A percentile compares a stretch with the other conserved stretches of the same genome.
These are phyloP conservation scores for Fusarium duplospermum DNA, from an alignment of 2,329 filamentous ascomycete genomes.

Conservation along the genomic window DNA sequence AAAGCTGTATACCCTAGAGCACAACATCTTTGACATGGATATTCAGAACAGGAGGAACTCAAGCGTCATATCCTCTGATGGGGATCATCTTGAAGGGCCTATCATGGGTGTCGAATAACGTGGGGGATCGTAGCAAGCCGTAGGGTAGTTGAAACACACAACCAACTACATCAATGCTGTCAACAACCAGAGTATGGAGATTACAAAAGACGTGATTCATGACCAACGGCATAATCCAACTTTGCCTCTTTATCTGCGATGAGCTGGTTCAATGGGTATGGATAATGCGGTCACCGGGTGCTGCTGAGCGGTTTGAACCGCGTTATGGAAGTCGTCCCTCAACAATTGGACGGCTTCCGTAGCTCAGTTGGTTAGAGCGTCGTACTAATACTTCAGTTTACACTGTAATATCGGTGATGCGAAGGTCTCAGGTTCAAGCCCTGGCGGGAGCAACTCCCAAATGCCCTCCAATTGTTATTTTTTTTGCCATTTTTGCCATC, in stretches of 20 bases:
- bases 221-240: neutral
- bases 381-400: neutral
- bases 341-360: slow-evolving; percentile 44
- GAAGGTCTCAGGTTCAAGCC: slow-evolving; percentile 50
- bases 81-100: neutral
- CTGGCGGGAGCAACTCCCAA: slow-evolving; percentile 44
- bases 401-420: slow-evolving; percentile 31
- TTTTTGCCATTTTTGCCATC: neutral
- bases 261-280: neutral
- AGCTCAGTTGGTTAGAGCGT: slow-evolving; percentile 23
- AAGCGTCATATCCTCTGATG: neutral
- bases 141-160: neutral
- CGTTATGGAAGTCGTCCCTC: neutral
- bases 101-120: neutral
- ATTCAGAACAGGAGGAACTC: neutral
- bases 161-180: neutral
- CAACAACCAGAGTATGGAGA: neutral
- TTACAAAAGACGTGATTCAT: neutral
- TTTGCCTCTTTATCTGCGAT: neutral
- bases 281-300: no score
- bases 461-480: neutral
- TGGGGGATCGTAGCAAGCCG: neutral
- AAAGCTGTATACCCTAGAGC: neutral
- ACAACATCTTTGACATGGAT: neutral
- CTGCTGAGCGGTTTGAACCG: neutral